These are phyloP conservation scores for Kodamaea fungicola DNA, from an alignment of 1,139 yeast genomes.

Conservation along the genomic window DNA sequence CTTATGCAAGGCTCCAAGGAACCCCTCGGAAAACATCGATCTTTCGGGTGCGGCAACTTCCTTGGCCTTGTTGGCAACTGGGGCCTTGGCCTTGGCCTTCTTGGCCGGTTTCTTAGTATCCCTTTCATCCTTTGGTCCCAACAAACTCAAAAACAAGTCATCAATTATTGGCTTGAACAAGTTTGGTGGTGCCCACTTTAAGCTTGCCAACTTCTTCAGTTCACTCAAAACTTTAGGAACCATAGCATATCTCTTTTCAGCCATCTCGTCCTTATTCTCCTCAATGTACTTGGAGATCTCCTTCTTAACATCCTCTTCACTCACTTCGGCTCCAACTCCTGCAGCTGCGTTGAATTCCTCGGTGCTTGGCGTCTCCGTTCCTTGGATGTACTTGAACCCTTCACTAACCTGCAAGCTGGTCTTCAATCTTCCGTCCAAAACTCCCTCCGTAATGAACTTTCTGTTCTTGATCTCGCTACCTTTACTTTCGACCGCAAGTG, in stretches of 20 bases:
- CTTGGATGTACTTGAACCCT: conserved; percentile 70
- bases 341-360: conserved; percentile 55
- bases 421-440: conserved; percentile 60
- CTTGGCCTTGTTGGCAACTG: conserved; percentile 19
- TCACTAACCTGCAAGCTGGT: conserved; percentile 75
- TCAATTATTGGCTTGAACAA: conserved; percentile 86
- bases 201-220: conserved; percentile 64
- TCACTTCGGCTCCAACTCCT: conserved; percentile 80
- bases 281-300: conserved; percentile 60
- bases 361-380: conserved; percentile 36
- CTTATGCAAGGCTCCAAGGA: conserved; percentile 90
- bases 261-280: conserved; percentile 55
- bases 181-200: conserved; percentile 92
- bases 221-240: conserved; percentile 77
- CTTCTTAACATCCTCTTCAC: conserved; percentile 58
- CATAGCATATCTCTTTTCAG: conserved; percentile 68
- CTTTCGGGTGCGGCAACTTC: conserved; percentile 39
- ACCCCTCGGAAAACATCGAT: conserved; percentile 94
- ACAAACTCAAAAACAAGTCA: conserved; percentile 57
- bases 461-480: conserved; percentile 43
- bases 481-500: conserved; percentile 67
- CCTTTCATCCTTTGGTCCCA: conserved; percentile 96
- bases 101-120: conserved; percentile 81
- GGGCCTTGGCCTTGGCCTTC: conserved; percentile 42
- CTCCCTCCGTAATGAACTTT: conserved; percentile 53